Evolutionary conservation across 1,139 yeast species (phyloP), one percentile per base, ranked within the genome.

Genomic region (Wickerhamomyces sp.): DNA sequence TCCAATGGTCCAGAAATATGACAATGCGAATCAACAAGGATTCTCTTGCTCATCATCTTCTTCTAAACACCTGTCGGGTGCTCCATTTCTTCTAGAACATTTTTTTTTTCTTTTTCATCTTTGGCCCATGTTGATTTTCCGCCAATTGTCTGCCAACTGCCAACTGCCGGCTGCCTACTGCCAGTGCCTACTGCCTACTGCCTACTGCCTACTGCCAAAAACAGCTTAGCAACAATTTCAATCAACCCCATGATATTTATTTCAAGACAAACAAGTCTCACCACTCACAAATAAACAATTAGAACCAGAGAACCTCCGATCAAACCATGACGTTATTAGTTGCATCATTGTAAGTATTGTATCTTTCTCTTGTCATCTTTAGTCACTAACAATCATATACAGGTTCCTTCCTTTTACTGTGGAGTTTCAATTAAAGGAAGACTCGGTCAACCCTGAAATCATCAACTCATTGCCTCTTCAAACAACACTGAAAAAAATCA

Each of bases 391-490:
- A 45, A 40, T 41, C 39, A 29, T 38, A 27, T 34, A 14, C 48
- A 81, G 88, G 46, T 82, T 84, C 54, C 68, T 84, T 37, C 91
- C 93, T 5, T 80, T 81, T 56, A 81, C 91, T 3, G 86, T 82
- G 34, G 84, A 81, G 54, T 84, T 84, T 58, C 84, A 83, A 55
- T 75, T 81, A 10, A 57, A 56, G 40, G 56, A 61, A 29, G 36
- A 27, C 18, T n/a, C 45, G 7, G 8, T 26, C 41, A 34, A 34
- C 35, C 29, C 42, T 6, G 37, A 36, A 8, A 7, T 27, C 9
- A 27, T 36, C 39, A 27, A 27, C 7, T 13, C 39, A 7, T 18
- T 36, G 7, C 14, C 32, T 13, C 13, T 27, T 11, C 27, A 33
- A 8, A 36, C 30, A 5, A 18, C 33, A 27, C 32, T 13, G 27